These are phyloP conservation scores for Agrocybe pediades DNA, from an alignment of 768 basidiomycete genomes.

Conservation along the genomic window DNA sequence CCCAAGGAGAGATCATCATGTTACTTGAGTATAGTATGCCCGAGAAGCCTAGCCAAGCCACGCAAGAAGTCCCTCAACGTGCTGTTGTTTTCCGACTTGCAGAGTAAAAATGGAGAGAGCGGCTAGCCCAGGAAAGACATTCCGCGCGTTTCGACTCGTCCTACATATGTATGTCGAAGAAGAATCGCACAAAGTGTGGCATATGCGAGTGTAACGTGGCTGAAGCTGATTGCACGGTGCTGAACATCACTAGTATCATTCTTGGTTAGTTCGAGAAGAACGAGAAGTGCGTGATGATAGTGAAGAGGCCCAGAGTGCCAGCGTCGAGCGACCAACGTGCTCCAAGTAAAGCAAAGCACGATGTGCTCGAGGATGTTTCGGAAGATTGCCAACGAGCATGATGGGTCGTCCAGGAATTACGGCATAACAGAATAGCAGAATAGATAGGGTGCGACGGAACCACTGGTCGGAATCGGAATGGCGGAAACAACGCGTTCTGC, in stretches of 20 bases:
- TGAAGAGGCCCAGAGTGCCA: too few species aligned
- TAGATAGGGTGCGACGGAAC: background rate
- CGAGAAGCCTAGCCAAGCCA: background rate
- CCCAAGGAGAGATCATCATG: too few species aligned
- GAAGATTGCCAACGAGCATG: background rate
- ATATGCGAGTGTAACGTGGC: background rate
- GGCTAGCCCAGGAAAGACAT: background rate
- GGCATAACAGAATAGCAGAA: background rate
- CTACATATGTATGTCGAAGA: too few species aligned
- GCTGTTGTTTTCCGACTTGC: background rate
- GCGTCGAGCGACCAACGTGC: background rate
- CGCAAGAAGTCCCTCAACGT: background rate
- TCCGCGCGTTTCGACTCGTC: too few species aligned
- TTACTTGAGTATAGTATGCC: background rate
- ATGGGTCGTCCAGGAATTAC: background rate
- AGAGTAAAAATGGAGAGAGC: background rate
- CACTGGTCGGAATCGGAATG: background rate
- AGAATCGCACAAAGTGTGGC: background rate
- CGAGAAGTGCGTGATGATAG: too few species aligned
- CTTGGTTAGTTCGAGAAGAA: too few species aligned
- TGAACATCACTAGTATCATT: background rate
- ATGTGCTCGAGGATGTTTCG: background rate
- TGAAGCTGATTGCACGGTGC: background rate
- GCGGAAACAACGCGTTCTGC: background rate
- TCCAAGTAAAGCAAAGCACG: background rate